Evolutionary conservation across 176 grass and related monocot species (phyloP), one percentile per base, ranked within the genome.

Genomic region (Pharus latifolius): DNA sequence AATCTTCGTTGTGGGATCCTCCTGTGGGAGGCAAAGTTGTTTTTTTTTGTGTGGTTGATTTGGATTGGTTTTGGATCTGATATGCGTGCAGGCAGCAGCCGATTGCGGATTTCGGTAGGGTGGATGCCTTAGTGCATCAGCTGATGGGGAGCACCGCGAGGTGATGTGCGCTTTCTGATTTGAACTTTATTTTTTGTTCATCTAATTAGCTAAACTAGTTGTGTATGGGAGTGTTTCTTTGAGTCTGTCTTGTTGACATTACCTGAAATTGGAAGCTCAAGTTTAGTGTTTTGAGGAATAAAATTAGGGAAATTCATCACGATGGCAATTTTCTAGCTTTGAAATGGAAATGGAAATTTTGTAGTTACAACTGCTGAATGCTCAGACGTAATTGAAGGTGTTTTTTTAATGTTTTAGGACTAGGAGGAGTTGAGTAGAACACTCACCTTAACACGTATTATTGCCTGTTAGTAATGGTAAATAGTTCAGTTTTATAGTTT

Each of bases 121-220:
- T 96, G 74, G 82, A 91, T 37, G 92, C 63, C 18, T 68, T 68
- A 41, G 92, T 91, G 71, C 92, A 96, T 52, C 92, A 96, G 48
- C 79, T 96, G 23, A 96, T 88, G 65, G 92, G 88, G 41, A 91
- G 92, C 79, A 96, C 88, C 85, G 81, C 85, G 28, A 96, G 92
- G 88, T 96, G 33, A 45, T 16, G 42, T 67, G 20, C 22, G 17
- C 25, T 35, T 35, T 17, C 65, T 72, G 6, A 9, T 60, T 51
- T 75, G 10, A 19, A 1, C 13, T 41, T 4, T 11, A 4, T 10
- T 75, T 49, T 42, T n/a, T 85, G 0, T 16, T 2, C 29, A 3
- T 17, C n/a, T n/a, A n/a, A n/a, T n/a, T n/a, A n/a, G n/a, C n/a
- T n/a, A n/a, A n/a, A n/a, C n/a, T n/a, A n/a, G n/a, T n/a, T n/a